These are phyloP conservation scores for Colletotrichum cuscutae DNA, from an alignment of 2,329 filamentous ascomycete genomes.

Conservation along the genomic window DNA sequence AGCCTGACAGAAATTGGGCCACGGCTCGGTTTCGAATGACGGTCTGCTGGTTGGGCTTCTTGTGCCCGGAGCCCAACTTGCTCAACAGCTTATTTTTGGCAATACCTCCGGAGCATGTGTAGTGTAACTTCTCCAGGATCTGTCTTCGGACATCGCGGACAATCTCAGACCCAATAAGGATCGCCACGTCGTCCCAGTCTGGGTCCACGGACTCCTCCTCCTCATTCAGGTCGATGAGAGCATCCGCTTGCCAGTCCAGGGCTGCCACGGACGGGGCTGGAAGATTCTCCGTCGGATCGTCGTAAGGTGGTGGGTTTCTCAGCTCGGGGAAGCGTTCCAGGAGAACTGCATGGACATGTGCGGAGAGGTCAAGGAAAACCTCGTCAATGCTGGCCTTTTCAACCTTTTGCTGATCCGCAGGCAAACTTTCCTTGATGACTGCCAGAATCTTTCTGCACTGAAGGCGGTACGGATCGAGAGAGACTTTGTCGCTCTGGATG, in stretches of 20 bases:
- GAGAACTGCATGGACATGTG: conserved; percentile 81
- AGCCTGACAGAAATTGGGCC: conserved; percentile 79
- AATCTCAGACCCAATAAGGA: conserved; percentile 89
- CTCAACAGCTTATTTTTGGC: conserved; percentile 94
- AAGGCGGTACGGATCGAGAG: conserved; percentile 88
- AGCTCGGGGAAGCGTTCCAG: conserved; percentile 83
- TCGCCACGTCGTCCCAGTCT: conserved; percentile 95
- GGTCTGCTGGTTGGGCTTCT: conserved; percentile 95
- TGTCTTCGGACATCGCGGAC: conserved; percentile 78
- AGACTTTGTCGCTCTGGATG: conserved; percentile 92
- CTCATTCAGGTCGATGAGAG: conserved; percentile 81
- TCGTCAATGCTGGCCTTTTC: conserved; percentile 98
- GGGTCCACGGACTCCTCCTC: conserved; percentile 83
- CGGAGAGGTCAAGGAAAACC: conserved; percentile 91
- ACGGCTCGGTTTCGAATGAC: conserved; percentile 90
- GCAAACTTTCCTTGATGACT: conserved; percentile 79
- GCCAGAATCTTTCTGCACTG: conserved; percentile 86
- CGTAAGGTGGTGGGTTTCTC: conserved; percentile 72
- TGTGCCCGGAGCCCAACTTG: conserved; percentile 90
- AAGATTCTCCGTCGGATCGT: conserved; percentile 76
- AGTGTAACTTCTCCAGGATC: conserved; percentile 77
- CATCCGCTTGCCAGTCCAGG: conserved; percentile 86
- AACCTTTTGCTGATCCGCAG: conserved; percentile 73
- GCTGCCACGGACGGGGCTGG: conserved; percentile 76
- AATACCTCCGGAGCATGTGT: conserved; percentile 92